A percentile compares a stretch with the other conserved stretches of the same genome.
Conservation (phyloP, 106 monocot genomes). For the Vanilla planifolia region DNA sequence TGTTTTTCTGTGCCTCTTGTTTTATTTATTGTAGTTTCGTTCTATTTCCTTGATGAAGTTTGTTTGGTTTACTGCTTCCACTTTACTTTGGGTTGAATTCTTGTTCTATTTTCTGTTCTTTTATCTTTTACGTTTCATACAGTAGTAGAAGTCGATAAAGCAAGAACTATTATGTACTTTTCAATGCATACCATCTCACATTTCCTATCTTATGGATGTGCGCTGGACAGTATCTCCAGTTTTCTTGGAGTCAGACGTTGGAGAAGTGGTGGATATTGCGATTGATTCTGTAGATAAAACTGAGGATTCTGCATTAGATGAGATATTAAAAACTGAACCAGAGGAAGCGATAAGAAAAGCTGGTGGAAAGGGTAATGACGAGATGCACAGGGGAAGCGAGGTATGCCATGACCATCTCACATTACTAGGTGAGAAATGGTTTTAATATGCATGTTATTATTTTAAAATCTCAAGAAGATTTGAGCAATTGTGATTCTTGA, state of each 20-base stretch:
- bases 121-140: too few relatives aligned
- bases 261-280: conserved; percentile 3
- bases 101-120: too few relatives aligned
- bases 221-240: too few relatives aligned
- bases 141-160: too few relatives aligned
- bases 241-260: conserved; percentile 11
- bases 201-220: too few relatives aligned
- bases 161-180: too few relatives aligned
- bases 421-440: not conserved
- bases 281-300: conserved; percentile 10
- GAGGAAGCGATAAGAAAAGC: conserved; percentile 3
- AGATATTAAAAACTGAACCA: conserved; percentile 41
- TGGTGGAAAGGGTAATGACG: conserved; percentile 13
- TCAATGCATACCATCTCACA: too few relatives aligned
- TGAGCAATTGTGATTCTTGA: not conserved
- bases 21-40: too few relatives aligned
- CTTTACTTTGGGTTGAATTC: too few relatives aligned
- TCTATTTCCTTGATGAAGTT: too few relatives aligned
- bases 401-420: conserved; percentile 17
- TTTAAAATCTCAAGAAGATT: not conserved
- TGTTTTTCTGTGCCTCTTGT: too few relatives aligned
- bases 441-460: not conserved
- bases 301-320: conserved; percentile 35
- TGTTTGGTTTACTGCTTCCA: too few relatives aligned
- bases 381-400: conserved; percentile 29